Evolutionary conservation across 2,329 filamentous ascomycete genomes (phyloP), one percentile per base, ranked within the genome.

Genomic region (Pestalotiopsis sp.): DNA sequence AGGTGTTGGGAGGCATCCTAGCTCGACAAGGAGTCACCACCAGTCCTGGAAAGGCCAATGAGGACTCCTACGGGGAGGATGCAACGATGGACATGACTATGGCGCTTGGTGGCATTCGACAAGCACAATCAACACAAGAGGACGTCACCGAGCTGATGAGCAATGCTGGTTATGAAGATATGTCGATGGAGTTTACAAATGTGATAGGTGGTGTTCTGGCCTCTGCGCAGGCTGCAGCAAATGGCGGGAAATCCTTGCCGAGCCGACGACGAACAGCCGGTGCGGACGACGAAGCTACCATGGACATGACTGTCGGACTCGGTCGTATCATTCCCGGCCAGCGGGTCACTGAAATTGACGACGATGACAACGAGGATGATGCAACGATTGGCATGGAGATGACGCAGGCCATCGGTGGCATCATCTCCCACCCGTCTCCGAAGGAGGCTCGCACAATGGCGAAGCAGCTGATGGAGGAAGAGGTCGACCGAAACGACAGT

Each of bases 41-140:
- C 9, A 73, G 67, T 38, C 67, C 68, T 9, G 73, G 72, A n/a
- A 70, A 74, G 38, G 71, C 77, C 23, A 79, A 79, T 27, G 79
- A 80, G 38, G 77, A 74, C 14, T 79, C 80, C 3, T 74, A 79
- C 66, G 83, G 85, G 58, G 89, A 87, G 59, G 91, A 93, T 36
- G 86, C 91, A 74, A 93, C 90, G 65, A 97, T 97, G 94, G 94
- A 97, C 65, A 88, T 97, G 65, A 97, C 94, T 0, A 91, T 86
- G 64, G 92, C 91, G 1, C 86, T 97, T 59, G 94, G 94, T 4
- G 87, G 88, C 4, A 97, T 97, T 69, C 83, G 81, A 63, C 77
- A 78, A 39, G 68, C 73, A 20, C 69, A 76, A 27, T 70, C 74
- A 25, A 67, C 74, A 3, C 75, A 80, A 31, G 75, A 73, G 3